A percentile compares a stretch with the other conserved stretches of the same genome.
Conservation (phyloP, 306 rosid species). For the Lathyrus aphaca region DNA sequence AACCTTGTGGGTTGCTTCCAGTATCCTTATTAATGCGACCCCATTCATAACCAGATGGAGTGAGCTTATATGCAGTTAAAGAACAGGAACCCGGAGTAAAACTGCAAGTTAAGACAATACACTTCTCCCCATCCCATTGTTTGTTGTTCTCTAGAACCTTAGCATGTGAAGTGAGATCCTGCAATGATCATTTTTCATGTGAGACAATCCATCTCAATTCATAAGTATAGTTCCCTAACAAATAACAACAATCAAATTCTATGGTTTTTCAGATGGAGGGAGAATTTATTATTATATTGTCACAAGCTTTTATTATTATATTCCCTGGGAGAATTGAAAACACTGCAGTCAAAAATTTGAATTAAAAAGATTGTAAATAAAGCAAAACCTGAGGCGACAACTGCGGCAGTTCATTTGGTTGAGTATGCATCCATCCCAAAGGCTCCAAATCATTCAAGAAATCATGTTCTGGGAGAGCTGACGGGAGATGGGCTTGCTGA, state of each 20-base stretch:
- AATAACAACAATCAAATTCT: no score
- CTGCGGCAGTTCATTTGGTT: conserved; percentile 98
- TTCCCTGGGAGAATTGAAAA: no score
- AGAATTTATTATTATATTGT: no score
- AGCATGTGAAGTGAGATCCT: conserved; percentile 96
- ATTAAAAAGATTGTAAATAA: no score
- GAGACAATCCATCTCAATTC: conserved; percentile 16
- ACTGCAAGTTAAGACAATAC: conserved; percentile 33
- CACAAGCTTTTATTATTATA: no score
- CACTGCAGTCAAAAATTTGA: no score
- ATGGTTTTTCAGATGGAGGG: no score
- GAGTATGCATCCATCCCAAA: conserved; percentile 99
- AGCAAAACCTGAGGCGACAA: conserved; percentile 80
- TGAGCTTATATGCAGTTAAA: no score
- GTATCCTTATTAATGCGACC: no score
- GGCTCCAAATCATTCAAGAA: conserved; percentile 96
- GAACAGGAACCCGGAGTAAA: no score
- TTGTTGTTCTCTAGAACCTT: conserved; percentile 90
- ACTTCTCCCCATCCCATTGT: conserved; percentile 99
- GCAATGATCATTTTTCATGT: conserved; percentile 38
- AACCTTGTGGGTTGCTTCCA: no score
- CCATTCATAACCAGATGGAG: no score
- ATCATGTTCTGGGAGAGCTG: conserved; percentile 95
- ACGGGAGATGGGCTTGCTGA: conserved; percentile 94
- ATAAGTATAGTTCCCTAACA: background rate